Base-by-base conservation (phyloP, 2,329 filamentous ascomycete species). In the Beauveria varroae region DNA sequence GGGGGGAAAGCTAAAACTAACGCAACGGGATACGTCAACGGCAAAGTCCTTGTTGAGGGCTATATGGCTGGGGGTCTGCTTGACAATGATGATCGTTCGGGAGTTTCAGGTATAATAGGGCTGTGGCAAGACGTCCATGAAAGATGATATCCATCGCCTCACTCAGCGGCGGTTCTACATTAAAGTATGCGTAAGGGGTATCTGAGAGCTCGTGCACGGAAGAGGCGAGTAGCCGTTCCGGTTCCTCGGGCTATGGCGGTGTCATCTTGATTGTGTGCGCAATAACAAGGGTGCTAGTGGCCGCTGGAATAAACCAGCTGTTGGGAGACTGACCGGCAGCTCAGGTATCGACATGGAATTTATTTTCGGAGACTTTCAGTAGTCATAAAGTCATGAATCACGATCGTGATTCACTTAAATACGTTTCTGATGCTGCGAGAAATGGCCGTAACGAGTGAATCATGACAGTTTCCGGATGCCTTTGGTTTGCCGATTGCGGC, bases 91-190 rank as follows among this genome's bases (percentile, higher is more conserved):
- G 3, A 51, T 55, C 41, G 22, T 4, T 54, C 43, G 4, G 40
- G 12, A 24, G 56, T 49, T 26, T 46, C 51, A 10, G 50, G 26
- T 16, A 6, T 12, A 16, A 37, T 14, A 55, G 7, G 16, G 49
- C 24, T 18, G 41, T 49, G 14, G 16, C 10, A 3, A 61, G 52
- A 18, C 24, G 14, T 26, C 58, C 51, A 5, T 51, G 50, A 22
- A 55, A 61, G 41, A 41, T 51, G 14, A 54, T 55, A 22, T 61
- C 55, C 7, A 44, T 60, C 14, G 58, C 49, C 3, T 51, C 58
- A 26, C 58, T 49, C 24, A 40, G 30, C 3, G 41, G 14, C 1
- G 47, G 22, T 22, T 55, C 41, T 3, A 61, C 26, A 5, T 52
- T 16, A 28, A 28, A 46, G 41, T 37, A 55, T 28, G 43, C 51